These are phyloP conservation scores for Termitomyces sp. DNA, from an alignment of 1,284 basidiomycete genomes.

Conservation along the genomic window DNA sequence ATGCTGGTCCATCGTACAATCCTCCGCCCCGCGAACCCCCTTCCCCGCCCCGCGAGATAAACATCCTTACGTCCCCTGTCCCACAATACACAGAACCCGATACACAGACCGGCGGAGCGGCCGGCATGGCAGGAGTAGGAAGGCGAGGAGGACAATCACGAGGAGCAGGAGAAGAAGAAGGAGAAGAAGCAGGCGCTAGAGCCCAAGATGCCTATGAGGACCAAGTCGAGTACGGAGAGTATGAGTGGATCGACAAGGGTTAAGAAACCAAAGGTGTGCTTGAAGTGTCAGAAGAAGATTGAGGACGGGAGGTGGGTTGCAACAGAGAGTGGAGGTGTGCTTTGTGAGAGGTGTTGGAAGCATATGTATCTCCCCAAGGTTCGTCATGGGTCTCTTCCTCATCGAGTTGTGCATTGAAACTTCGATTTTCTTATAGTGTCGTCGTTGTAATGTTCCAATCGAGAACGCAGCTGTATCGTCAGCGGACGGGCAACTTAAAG, in stretches of 20 bases:
- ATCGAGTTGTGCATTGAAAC: neutral
- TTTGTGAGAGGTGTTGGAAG: slow-evolving; percentile 90
- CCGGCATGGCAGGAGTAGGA: slow-evolving; percentile 89
- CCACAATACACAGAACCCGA: slow-evolving; percentile 37
- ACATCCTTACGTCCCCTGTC: slow-evolving; percentile 5
- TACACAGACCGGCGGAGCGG: slow-evolving; percentile 72
- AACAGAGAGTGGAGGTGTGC: slow-evolving; percentile 68
- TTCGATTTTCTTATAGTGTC: slow-evolving; percentile 50
- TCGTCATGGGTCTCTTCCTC: slow-evolving; percentile 16
- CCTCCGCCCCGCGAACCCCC: neutral
- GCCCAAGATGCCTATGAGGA: slow-evolving; percentile 1
- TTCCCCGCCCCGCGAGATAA: slow-evolving; percentile 1
- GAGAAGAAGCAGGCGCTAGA: slow-evolving; percentile 27
- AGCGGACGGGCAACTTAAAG: slow-evolving; percentile 86
- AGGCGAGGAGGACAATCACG: too few relatives aligned
- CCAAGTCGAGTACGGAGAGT: slow-evolving; percentile 11
- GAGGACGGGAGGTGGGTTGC: slow-evolving; percentile 78
- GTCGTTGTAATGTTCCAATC: slow-evolving; percentile 76
- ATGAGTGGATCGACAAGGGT: slow-evolving; percentile 12
- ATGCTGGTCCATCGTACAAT: slow-evolving; percentile 4
- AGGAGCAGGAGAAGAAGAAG: slow-evolving; percentile 33
- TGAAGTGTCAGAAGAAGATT: slow-evolving; percentile 63
- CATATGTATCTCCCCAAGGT: slow-evolving; percentile 90
- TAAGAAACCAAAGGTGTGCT: slow-evolving; percentile 47
- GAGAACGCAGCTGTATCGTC: slow-evolving; percentile 89